Conservation (phyloP, 164 flowering plant species). For the Buxus sempervirens region DNA sequence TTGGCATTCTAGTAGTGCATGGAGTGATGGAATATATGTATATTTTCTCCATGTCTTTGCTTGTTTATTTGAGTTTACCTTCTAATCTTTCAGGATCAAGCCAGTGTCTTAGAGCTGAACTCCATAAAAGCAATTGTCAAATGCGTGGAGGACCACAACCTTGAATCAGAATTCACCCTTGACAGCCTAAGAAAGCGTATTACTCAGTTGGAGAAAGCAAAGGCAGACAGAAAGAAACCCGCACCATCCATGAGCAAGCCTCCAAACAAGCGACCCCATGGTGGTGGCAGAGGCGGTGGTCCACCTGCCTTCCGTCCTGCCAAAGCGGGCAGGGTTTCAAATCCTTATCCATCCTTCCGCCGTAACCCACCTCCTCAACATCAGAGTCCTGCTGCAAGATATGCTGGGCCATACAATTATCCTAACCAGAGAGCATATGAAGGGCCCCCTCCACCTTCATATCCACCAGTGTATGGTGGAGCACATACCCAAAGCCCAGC, state of each 20-base stretch:
- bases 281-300: slow-evolving; percentile 31
- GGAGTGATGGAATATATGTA: background rate
- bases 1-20: no score
- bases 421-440: slow-evolving; percentile 36
- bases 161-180: slow-evolving; percentile 45
- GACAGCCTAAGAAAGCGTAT: slow-evolving; percentile 41
- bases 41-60: background rate
- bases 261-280: slow-evolving; percentile 37
- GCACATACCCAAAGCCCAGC: slow-evolving; percentile 33
- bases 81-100: slow-evolving; percentile 36
- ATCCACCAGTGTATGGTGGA: slow-evolving; percentile 32
- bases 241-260: slow-evolving; percentile 26
- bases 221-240: slow-evolving; percentile 42
- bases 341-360: slow-evolving; percentile 27
- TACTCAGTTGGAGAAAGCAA: slow-evolving; percentile 46
- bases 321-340: slow-evolving; percentile 36
- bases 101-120: slow-evolving; percentile 38
- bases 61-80: slow-evolving; percentile 1
- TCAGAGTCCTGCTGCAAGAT: slow-evolving; percentile 34
- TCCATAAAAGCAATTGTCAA: slow-evolving; percentile 48
- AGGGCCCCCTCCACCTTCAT: slow-evolving; percentile 26
- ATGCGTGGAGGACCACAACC: slow-evolving; percentile 64
- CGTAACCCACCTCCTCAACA: slow-evolving; percentile 34
- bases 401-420: slow-evolving; percentile 36
- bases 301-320: slow-evolving; percentile 32